Conservation (phyloP, 306 rosid genomes). For the Castanospermum australe region DNA sequence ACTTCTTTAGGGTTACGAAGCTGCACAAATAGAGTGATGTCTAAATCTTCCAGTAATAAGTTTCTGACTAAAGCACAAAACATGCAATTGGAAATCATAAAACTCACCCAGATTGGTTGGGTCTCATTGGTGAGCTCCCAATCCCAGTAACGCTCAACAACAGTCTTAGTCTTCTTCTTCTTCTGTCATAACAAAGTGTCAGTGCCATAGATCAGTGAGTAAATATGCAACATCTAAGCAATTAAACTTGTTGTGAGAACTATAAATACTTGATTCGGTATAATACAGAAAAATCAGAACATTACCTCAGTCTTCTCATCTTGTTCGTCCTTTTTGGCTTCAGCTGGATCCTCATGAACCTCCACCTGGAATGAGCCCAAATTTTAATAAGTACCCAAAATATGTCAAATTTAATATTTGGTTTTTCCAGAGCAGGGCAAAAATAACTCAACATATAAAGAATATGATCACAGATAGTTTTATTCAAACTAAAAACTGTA, state of each 20-base stretch:
- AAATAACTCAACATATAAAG: neutral
- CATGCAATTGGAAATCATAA: slow-evolving; percentile 9
- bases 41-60: neutral
- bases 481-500: neutral
- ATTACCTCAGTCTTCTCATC: slow-evolving; percentile 77
- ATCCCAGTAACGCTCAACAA: slow-evolving; percentile 92
- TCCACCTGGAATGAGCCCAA: slow-evolving; percentile 62
- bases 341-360: slow-evolving; percentile 88
- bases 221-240: slow-evolving; percentile 13
- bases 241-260: neutral
- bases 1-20: slow-evolving; percentile 94
- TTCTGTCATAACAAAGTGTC: slow-evolving; percentile 44
- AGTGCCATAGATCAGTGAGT: slow-evolving; percentile 19
- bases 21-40: slow-evolving; percentile 49
- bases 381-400: neutral
- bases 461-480: neutral
- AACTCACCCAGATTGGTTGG: slow-evolving; percentile 92
- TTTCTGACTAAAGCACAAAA: neutral
- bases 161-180: slow-evolving; percentile 92
- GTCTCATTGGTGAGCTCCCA: slow-evolving; percentile 96
- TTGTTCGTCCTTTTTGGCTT: slow-evolving; percentile 58
- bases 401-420: neutral
- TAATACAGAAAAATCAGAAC: neutral
- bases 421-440: neutral
- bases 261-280: neutral